Conservation (phyloP, 75 land plant genomes). For the Gnetum montanum region DNA sequence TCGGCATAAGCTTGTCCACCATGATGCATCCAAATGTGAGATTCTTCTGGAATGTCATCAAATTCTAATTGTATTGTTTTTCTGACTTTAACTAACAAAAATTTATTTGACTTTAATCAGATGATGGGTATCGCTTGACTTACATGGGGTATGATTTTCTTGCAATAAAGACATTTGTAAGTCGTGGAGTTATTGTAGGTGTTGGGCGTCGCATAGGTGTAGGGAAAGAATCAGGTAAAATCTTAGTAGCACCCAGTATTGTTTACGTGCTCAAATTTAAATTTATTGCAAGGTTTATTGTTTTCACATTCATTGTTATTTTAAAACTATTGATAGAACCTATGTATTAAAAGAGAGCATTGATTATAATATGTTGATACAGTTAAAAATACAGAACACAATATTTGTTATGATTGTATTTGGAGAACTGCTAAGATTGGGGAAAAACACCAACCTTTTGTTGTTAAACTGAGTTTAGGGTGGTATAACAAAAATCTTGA, state of each 20-base stretch:
- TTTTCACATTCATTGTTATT: too few species aligned
- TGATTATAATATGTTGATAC: too few species aligned
- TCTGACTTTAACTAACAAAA: background rate
- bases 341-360: too few species aligned
- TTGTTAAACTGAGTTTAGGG: too few species aligned
- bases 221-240: slow-evolving; percentile 93
- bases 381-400: too few species aligned
- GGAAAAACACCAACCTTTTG: too few species aligned
- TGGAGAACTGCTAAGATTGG: too few species aligned
- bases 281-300: background rate
- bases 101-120: slow-evolving; percentile 22
- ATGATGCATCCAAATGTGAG: slow-evolving; percentile 89
- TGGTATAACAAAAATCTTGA: too few species aligned
- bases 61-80: background rate
- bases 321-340: too few species aligned
- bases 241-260: background rate
- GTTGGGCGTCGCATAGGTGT: slow-evolving; percentile 98
- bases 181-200: slow-evolving; percentile 78
- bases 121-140: slow-evolving; percentile 93
- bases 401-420: too few species aligned
- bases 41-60: background rate
- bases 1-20: slow-evolving; percentile 82
- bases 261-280: background rate
- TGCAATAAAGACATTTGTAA: slow-evolving; percentile 91
- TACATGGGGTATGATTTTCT: slow-evolving; percentile 94